Conservation (phyloP, 805 yeast genomes). For the Torulaspora maleeae region DNA sequence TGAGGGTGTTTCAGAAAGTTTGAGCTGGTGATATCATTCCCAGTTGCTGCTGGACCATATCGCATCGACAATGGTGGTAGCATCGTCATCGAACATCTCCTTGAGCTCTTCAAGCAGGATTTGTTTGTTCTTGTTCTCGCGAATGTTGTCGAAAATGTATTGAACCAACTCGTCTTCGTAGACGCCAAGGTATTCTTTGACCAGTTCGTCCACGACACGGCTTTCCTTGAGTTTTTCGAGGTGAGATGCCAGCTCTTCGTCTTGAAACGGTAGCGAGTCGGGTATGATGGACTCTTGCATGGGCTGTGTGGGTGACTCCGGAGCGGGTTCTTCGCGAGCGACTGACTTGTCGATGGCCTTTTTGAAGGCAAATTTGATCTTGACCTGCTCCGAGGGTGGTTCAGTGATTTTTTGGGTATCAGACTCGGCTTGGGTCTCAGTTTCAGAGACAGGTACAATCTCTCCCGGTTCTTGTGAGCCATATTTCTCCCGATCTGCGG, state of each 20-base stretch:
- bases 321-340: neutral
- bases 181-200: constrained; percentile 33
- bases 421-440: neutral
- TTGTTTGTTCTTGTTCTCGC: constrained; percentile 22
- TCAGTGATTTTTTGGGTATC: neutral
- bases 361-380: constrained; percentile 28
- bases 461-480: neutral
- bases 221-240: constrained; percentile 18
- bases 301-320: neutral
- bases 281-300: neutral
- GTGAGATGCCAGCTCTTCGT: constrained; percentile 16
- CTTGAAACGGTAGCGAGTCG: constrained; percentile 6
- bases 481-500: constrained; percentile 14
- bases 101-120: constrained; percentile 26
- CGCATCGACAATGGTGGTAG: constrained; percentile 24
- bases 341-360: constrained; percentile 21
- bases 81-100: constrained; percentile 36
- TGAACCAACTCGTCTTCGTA: constrained; percentile 34
- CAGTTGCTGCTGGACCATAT: constrained; percentile 27
- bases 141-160: constrained; percentile 30
- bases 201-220: constrained; percentile 28
- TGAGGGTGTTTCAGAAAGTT: neutral
- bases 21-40: neutral
- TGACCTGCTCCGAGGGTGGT: constrained; percentile 12
- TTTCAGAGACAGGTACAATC: neutral